Evolutionary conservation across 2,329 filamentous ascomycete species (phyloP).

Genomic region (Paecilomyces sp.): DNA sequence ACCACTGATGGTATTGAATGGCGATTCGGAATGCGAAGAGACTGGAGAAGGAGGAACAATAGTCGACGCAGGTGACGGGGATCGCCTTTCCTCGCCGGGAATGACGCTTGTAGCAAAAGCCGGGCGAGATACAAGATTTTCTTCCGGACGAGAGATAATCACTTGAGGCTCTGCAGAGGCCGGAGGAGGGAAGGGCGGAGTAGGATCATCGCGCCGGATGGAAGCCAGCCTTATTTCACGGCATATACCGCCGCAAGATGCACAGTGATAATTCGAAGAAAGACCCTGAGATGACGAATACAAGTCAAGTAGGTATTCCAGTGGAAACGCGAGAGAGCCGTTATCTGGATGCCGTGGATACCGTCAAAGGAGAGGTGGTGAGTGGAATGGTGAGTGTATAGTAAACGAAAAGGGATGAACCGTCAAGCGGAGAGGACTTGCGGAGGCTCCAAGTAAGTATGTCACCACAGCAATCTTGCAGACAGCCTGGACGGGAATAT

Average conservation of each 20-base stretch:
- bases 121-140: constrained; percentile 2
- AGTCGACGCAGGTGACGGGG: constrained; percentile 16
- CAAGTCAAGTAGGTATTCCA: neutral
- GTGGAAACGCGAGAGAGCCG: neutral
- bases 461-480: neutral
- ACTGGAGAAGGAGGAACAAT: constrained; percentile 22
- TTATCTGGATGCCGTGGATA: neutral
- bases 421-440: constrained; percentile 1
- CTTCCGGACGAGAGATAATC: constrained; percentile 11
- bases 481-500: neutral
- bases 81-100: constrained; percentile 23
- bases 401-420: neutral
- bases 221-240: constrained; percentile 34
- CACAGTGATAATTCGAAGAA: neutral
- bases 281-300: neutral
- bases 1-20: constrained; percentile 19
- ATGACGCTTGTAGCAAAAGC: constrained; percentile 7
- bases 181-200: constrained; percentile 24
- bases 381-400: neutral
- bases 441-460: constrained; percentile 5
- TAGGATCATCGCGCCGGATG: constrained; percentile 30
- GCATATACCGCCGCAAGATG: constrained; percentile 22
- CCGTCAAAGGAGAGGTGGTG: neutral
- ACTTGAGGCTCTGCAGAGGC: constrained; percentile 18
- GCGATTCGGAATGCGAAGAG: constrained; percentile 13